These are phyloP conservation scores for Misopates orontium DNA, from an alignment of 257 asterid genomes.

Conservation along the genomic window DNA sequence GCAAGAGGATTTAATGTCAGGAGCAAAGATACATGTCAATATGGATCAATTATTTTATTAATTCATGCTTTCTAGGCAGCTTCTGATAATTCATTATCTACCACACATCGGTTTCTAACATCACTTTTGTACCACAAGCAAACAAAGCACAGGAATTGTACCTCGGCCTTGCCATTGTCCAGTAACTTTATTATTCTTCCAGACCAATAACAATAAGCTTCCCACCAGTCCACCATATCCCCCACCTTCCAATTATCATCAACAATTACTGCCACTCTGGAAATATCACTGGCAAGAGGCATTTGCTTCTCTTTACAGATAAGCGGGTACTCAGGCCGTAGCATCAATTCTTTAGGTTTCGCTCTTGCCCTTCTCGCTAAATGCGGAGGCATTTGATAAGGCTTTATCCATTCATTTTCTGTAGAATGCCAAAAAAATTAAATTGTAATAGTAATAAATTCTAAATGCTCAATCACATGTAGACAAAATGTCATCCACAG, in stretches of 20 bases:
- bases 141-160: constrained; percentile 29
- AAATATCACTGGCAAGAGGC: constrained; percentile 33
- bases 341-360: constrained; percentile 41
- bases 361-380: constrained; percentile 25
- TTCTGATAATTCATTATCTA: no score
- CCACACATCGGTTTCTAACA: no score
- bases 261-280: constrained; percentile 49
- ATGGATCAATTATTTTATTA: background rate
- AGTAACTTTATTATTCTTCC: constrained; percentile 53
- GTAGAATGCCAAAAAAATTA: constrained; percentile 29
- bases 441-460: constrained; percentile 3
- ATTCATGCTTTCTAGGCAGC: background rate
- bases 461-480: constrained; percentile 11
- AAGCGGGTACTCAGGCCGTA: constrained; percentile 72
- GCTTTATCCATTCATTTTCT: constrained; percentile 44
- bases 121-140: background rate
- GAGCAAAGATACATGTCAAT: background rate
- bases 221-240: constrained; percentile 74
- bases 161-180: constrained; percentile 55
- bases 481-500: background rate
- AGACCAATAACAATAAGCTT: constrained; percentile 64
- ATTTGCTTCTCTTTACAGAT: constrained; percentile 31
- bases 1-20: no score
- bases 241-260: constrained; percentile 69
- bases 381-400: constrained; percentile 43